Evolutionary conservation across 495 filamentous ascomycete species (phyloP).

Genomic region (Trichoderma orchidacearum): DNA sequence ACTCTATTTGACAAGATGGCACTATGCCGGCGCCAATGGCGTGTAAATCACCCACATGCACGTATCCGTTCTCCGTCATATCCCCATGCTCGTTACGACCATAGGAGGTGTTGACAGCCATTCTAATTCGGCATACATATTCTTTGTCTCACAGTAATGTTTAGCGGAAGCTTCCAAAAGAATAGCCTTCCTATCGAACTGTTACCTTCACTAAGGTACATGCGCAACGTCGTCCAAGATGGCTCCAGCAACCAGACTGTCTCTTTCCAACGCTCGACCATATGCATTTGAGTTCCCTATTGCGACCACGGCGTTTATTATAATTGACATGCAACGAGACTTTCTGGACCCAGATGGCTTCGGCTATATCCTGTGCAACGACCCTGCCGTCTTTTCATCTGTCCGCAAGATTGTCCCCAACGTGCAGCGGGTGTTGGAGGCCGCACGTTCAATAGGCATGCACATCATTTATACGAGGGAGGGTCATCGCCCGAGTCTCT

Average conservation of each 20-base stretch:
- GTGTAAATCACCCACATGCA: too few relatives aligned
- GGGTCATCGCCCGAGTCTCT: slow-evolving; percentile 33
- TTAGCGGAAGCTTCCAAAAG: too few relatives aligned
- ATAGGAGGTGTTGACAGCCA: too few relatives aligned
- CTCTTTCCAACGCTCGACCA: slow-evolving; percentile 22
- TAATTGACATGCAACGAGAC: slow-evolving; percentile 45
- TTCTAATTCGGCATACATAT: too few relatives aligned
- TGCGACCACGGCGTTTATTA: slow-evolving; percentile 31
- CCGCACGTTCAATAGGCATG: slow-evolving; percentile 43
- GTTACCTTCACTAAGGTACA: too few relatives aligned
- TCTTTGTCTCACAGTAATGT: too few relatives aligned
- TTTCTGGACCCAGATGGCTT: slow-evolving; percentile 35
- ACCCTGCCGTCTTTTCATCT: slow-evolving; percentile 18
- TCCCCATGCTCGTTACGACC: too few relatives aligned
- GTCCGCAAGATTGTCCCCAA: slow-evolving; percentile 20
- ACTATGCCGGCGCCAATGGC: too few relatives aligned
- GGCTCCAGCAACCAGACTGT: slow-evolving; percentile 5
- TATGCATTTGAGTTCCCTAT: slow-evolving; percentile 23
- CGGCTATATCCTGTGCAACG: slow-evolving; percentile 20
- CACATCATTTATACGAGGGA: slow-evolving; percentile 60
- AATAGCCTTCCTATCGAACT: background rate
- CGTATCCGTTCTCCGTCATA: too few relatives aligned
- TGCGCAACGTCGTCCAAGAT: background rate
- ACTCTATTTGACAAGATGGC: too few relatives aligned
- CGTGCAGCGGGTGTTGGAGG: slow-evolving; percentile 31